Base-by-base conservation (phyloP, 345 rosid genomes). In the Bruguiera sexangula region DNA sequence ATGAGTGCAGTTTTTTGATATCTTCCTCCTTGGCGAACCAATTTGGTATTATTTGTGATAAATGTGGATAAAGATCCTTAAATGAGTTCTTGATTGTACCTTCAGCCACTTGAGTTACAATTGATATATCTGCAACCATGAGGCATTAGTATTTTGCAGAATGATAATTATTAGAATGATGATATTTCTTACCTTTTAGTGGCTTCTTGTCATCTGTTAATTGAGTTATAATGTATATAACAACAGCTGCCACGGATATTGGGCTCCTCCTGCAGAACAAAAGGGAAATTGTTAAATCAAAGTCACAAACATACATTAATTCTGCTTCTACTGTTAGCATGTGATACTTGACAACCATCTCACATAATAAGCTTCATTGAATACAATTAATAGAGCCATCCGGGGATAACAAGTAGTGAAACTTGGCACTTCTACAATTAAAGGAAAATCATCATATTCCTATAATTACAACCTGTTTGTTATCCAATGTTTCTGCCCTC, bases 21-120 rank as follows among this genome's bases (percentile, higher is more conserved):
- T 82, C 85, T 72, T 82, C 84, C 62, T 80, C 84, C n/a, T 71
- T 78, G 55, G 88, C 85, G 52, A 74, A 84, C 85, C 88, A 82
- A 75, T 69, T 69, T 0, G 88, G 88, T 60, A 84, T 72, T 54
- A 84, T 66, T 61, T 69, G 73, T 15, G 73, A 64, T 54, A 82
- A 64, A 62, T 82, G 84, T 57, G 84, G 84, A 65, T 57, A 34
- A 55, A 84, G 84, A 68, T 84, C 88, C 80, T 78, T 82, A 70
- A 62, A 85, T 26, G 76, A 62, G 60, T 85, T 85, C 81, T 76
- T 82, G 69, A 82, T 85, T 19, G 85, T 85, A 34, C 84, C 82
- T 76, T 84, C 88, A 5, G 85, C 84, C 18, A 82, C 85, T 73
- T 73, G 80, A 20, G 88, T 84, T 0, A 79, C 85, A 58, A 82